Evolutionary conservation across 306 rosid genomes (phyloP).

Genomic region (Dalbergia cultrata): DNA sequence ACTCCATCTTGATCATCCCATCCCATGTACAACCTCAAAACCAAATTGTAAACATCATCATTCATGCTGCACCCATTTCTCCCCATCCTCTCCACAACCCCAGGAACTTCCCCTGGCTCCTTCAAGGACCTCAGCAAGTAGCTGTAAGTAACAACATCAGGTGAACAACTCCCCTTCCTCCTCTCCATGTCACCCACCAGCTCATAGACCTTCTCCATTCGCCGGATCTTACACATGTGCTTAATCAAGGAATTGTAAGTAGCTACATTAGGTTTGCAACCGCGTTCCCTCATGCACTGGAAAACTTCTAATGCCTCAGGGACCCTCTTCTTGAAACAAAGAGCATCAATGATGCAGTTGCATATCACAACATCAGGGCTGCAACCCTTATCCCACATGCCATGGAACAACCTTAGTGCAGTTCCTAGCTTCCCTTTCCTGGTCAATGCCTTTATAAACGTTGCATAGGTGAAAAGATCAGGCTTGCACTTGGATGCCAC

Average conservation of each 20-base stretch:
- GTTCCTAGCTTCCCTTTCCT: constrained; percentile 80
- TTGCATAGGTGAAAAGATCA: constrained; percentile 68
- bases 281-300: constrained; percentile 60
- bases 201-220: constrained; percentile 72
- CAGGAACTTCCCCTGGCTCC: constrained; percentile 63
- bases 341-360: constrained; percentile 77
- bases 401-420: constrained; percentile 65
- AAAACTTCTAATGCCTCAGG: constrained; percentile 76
- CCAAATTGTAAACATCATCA: constrained; percentile 68
- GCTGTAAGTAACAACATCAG: constrained; percentile 64
- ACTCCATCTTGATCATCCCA: constrained; percentile 71
- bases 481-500: constrained; percentile 68
- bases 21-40: constrained; percentile 74
- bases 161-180: constrained; percentile 62
- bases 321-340: constrained; percentile 90
- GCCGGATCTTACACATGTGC: constrained; percentile 66
- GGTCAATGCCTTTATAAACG: constrained; percentile 75
- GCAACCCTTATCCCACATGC: constrained; percentile 72
- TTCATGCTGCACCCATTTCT: constrained; percentile 64
- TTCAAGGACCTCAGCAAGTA: constrained; percentile 68
- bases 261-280: constrained; percentile 63
- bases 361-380: constrained; percentile 73
- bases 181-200: constrained; percentile 72
- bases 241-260: constrained; percentile 79
- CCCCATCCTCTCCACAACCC: constrained; percentile 66